Evolutionary conservation across 208 protist genomes (phyloP), one percentile per base, ranked within the genome.

Genomic region (Endotrypanum monterogeii): DNA sequence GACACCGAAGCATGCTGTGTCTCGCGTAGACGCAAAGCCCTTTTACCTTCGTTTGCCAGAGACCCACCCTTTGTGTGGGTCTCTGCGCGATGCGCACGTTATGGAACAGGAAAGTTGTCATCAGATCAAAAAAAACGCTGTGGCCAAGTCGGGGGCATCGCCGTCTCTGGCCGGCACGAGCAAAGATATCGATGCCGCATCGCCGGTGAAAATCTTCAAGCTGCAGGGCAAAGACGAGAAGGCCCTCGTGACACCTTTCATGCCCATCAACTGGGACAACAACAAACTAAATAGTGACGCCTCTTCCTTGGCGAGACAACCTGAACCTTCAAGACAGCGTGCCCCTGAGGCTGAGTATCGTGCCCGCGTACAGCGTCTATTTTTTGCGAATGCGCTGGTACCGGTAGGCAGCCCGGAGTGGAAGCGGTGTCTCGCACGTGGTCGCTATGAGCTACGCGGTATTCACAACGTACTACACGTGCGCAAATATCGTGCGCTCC

Each of bases 401-500:
- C 56, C 71, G 9, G 70, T 74, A 4, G 85, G 79, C 14, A 74
- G 77, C 66, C 41, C 74, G 20, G 87, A 88, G 78, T 92, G 83
- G 79, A 86, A 85, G 66, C 84, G 80, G 39, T 79, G 84, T 35
- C 81, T 95, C 25, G 90, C 90, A 2, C 78, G 82, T 28, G 90
- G 90, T 3, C 86, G 90, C 18, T 85, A 82, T 46, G 73, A 88
- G 48, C 69, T 91, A 60, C 83, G 84, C 7, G 66, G 84, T 16
- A 62, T 93, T 23, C 76, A 93, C 25, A 79, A 87, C 46, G 62
- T 90, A 16, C 61, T 92, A 57, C 65, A 76, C 63, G 75, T 95
- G 20, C 80, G 80, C 65, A 91, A 90, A 69, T 95, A 88, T 52
- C 88, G 90, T 28, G 87, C 85, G 6, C 83, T 95, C 67, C 32